Evolutionary conservation across 257 asterid species (phyloP).

Genomic region (Leonotis leonurus): DNA sequence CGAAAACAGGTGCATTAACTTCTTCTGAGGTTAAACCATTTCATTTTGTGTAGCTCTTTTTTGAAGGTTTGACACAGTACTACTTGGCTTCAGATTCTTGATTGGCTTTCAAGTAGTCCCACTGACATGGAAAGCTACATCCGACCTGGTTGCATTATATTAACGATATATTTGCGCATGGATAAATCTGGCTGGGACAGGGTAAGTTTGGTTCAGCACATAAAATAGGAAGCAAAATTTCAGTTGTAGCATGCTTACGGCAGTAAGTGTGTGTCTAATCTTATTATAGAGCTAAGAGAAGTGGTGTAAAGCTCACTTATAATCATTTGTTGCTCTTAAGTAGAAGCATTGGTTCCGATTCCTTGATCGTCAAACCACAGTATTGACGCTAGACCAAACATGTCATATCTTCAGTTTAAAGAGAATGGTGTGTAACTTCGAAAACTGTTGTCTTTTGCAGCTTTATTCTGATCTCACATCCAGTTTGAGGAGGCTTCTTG

Average conservation of each 20-base stretch:
- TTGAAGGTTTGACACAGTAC: slow-evolving; percentile 3
- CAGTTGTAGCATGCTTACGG: background rate
- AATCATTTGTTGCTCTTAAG: background rate
- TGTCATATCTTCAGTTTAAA: background rate
- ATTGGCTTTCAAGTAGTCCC: slow-evolving; percentile 90
- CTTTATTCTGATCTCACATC: slow-evolving; percentile 54
- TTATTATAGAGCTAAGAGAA: background rate
- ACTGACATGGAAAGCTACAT: slow-evolving; percentile 92
- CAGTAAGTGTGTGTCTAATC: background rate
- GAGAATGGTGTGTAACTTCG: background rate
- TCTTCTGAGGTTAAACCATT: slow-evolving; percentile 6
- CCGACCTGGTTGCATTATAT: slow-evolving; percentile 84
- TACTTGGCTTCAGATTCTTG: slow-evolving; percentile 65
- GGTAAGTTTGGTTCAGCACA: slow-evolving; percentile 31
- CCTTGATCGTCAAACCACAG: background rate
- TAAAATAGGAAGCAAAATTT: background rate
- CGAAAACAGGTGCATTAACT: slow-evolving; percentile 62
- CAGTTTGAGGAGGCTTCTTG: slow-evolving; percentile 71
- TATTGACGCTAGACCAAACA: no score
- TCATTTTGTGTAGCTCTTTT: slow-evolving; percentile 6
- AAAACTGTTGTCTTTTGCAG: slow-evolving; percentile 36
- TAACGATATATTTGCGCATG: slow-evolving; percentile 77
- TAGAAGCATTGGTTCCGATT: background rate
- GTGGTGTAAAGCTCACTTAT: background rate
- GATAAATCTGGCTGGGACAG: slow-evolving; percentile 71